Conservation (phyloP, 2,329 filamentous ascomycete species). For the Phoma sp. region DNA sequence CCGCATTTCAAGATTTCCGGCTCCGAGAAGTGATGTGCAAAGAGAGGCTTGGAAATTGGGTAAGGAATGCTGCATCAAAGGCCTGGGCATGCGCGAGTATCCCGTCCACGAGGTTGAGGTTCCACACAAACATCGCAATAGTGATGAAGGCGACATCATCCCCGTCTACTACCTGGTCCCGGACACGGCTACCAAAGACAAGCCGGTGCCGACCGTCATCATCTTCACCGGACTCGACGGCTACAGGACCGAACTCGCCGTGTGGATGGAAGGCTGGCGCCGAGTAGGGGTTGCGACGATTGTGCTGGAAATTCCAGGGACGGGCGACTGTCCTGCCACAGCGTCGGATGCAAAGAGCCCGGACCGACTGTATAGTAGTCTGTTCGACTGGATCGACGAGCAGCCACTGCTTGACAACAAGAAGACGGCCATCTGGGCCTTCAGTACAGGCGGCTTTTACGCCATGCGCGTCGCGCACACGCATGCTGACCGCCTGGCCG, state of each 20-base stretch:
- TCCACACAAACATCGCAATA: conserved; percentile 60
- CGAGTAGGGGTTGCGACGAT: conserved; percentile 57
- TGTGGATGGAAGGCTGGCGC: conserved; percentile 60
- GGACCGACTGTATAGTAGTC: conserved; percentile 60
- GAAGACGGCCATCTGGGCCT: conserved; percentile 61
- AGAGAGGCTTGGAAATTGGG: conserved; percentile 69
- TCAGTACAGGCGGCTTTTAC: conserved; percentile 66
- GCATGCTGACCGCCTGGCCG: conserved; percentile 58
- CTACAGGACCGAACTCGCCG: conserved; percentile 63
- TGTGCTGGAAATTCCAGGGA: conserved; percentile 64
- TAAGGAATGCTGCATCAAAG: conserved; percentile 68
- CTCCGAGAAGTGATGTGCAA: conserved; percentile 57
- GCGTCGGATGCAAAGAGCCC: conserved; percentile 56
- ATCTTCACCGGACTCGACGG: conserved; percentile 66
- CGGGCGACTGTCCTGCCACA: conserved; percentile 61
- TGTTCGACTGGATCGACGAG: conserved; percentile 61
- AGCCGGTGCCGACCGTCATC: conserved; percentile 59
- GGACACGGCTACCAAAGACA: conserved; percentile 47
- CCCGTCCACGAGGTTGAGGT: conserved; percentile 68
- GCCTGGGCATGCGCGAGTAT: conserved; percentile 51
- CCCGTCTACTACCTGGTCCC: conserved; percentile 72
- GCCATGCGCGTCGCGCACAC: conserved; percentile 64
- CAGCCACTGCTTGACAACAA: conserved; percentile 57
- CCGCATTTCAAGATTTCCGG: conserved; percentile 74
- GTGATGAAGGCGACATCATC: conserved; percentile 62